These are phyloP conservation scores for Pistacia integerrima DNA, from an alignment of 345 rosid genomes.

Conservation along the genomic window DNA sequence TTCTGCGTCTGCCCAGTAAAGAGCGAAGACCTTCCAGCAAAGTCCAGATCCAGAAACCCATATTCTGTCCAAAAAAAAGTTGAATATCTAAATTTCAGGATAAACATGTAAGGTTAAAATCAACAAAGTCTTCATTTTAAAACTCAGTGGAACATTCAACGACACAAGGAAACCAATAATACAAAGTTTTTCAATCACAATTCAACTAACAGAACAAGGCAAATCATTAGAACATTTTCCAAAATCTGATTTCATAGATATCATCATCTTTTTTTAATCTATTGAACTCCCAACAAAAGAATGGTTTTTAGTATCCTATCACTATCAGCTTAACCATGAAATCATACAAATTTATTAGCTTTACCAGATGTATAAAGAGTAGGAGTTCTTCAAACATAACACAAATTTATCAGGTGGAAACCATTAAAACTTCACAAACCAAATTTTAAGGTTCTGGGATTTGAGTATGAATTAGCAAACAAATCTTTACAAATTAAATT, in stretches of 20 bases:
- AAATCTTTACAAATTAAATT: background rate
- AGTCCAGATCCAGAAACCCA: constrained; percentile 59
- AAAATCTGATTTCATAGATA: background rate
- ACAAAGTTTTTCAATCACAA: background rate
- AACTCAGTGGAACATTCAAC: background rate
- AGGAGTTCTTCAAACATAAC: background rate
- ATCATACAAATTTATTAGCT: too few species aligned
- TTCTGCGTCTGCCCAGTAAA: constrained; percentile 18
- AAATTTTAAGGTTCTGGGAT: background rate
- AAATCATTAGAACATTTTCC: background rate
- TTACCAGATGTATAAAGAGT: background rate
- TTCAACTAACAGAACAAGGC: background rate
- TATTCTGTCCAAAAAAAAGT: constrained; percentile 17
- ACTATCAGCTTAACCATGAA: too few species aligned
- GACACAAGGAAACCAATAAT: background rate
- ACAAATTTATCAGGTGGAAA: background rate
- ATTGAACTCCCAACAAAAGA: too few species aligned
- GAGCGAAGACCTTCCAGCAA: constrained; percentile 42
- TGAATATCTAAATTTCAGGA: background rate
- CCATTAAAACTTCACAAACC: background rate
- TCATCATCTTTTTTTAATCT: background rate
- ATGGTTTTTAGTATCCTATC: too few species aligned
- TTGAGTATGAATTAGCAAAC: background rate
- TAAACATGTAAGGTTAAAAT: too few species aligned
- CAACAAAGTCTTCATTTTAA: background rate